Conservation (phyloP, 495 filamentous ascomycete genomes). For the Pseudoneurospora amorphoporcata region DNA sequence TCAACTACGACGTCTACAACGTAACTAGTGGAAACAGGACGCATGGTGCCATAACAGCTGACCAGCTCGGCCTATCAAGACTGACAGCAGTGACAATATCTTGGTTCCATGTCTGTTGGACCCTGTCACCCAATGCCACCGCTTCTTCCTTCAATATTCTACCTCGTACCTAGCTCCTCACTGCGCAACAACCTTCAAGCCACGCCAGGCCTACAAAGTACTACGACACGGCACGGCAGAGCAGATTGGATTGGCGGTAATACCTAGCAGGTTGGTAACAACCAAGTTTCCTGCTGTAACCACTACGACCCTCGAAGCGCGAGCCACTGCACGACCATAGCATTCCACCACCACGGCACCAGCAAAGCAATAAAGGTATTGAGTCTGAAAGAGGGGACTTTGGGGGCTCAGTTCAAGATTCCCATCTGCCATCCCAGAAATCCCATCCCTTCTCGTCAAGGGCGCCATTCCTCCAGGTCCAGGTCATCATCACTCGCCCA, state of each 20-base stretch:
- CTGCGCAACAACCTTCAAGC: not conserved
- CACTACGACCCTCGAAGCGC: not conserved
- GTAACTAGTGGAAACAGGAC: not conserved
- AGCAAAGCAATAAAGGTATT: not conserved
- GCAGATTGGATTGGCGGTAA: not conserved
- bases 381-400: slow-evolving; percentile 1
- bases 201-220: not conserved
- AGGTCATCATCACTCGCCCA: not conserved
- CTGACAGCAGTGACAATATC: not conserved
- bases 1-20: not conserved
- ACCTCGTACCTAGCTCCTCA: not conserved
- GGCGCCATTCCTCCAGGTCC: not conserved
- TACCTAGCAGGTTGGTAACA: not conserved
- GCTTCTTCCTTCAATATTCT: not conserved
- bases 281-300: not conserved
- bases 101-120: not conserved
- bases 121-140: not conserved
- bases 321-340: not conserved
- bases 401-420: not conserved
- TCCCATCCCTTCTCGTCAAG: slow-evolving; percentile 20
- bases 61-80: not conserved
- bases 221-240: not conserved
- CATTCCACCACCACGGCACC: not conserved
- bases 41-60: not conserved
- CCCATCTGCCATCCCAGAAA: slow-evolving; percentile 10